Evolutionary conservation across 495 filamentous ascomycete genomes (phyloP).

Genomic region (Tuber melanosporum): DNA sequence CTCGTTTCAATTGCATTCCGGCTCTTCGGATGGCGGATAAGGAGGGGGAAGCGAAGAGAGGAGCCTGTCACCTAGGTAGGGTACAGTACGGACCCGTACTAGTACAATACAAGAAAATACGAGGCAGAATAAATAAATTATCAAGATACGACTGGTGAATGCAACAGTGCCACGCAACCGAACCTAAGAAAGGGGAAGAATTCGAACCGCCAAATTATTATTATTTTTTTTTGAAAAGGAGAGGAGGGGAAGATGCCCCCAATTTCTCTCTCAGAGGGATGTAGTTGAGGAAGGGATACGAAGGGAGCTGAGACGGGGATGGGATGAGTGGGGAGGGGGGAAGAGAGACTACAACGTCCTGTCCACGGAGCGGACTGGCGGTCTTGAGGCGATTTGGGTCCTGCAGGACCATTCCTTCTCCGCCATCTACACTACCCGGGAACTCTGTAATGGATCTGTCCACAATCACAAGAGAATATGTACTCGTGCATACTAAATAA

Average conservation of each 20-base stretch:
- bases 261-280: neutral
- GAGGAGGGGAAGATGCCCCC: neutral
- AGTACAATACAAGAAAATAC: neutral
- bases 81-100: neutral
- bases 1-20: slow-evolving; percentile 39
- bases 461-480: neutral
- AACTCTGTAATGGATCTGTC: neutral
- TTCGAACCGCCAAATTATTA: neutral
- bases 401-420: neutral
- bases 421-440: neutral
- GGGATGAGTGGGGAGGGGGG: neutral
- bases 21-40: slow-evolving; percentile 28
- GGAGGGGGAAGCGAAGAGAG: slow-evolving; percentile 35
- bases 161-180: neutral
- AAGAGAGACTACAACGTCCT: neutral
- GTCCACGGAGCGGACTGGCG: neutral
- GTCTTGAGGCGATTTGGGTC: neutral
- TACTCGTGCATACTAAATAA: neutral
- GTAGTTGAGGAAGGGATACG: neutral
- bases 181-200: neutral
- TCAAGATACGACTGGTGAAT: neutral
- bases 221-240: neutral
- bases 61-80: slow-evolving; percentile 17
- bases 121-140: neutral
- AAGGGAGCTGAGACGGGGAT: neutral